These are phyloP conservation scores for Hippophae rhamnoides DNA, from an alignment of 306 rosid species.

Conservation along the genomic window DNA sequence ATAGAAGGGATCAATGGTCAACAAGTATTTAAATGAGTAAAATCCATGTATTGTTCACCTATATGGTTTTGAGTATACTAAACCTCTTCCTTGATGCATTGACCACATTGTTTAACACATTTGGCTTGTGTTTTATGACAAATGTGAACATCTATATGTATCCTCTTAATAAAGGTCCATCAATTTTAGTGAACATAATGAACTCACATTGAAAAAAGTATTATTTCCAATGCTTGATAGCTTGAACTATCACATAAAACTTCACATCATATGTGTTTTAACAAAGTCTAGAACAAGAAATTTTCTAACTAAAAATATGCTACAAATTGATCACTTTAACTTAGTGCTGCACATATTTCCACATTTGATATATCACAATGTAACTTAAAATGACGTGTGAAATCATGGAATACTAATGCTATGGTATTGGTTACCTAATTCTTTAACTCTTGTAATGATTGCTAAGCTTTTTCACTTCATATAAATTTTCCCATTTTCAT, in stretches of 20 bases:
- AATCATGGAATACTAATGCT: not conserved
- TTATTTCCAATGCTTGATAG: not conserved
- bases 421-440: not conserved
- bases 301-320: not conserved
- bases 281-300: not conserved
- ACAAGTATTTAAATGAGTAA: not conserved
- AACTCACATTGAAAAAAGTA: not conserved
- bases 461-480: no score
- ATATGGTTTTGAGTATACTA: not conserved
- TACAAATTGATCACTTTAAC: not conserved
- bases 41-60: not conserved
- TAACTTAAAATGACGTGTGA: not conserved
- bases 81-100: not conserved
- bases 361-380: not conserved
- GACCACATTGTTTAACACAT: not conserved
- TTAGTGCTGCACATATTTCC: not conserved
- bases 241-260: not conserved
- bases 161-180: not conserved
- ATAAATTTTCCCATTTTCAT: no score
- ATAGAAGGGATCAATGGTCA: not conserved
- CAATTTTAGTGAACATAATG: not conserved
- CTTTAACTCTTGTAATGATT: no score
- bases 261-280: slow-evolving; percentile 3
- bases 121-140: not conserved
- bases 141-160: not conserved